Conservation (phyloP, 1,139 yeast species). For the Taphrina deformans region DNA sequence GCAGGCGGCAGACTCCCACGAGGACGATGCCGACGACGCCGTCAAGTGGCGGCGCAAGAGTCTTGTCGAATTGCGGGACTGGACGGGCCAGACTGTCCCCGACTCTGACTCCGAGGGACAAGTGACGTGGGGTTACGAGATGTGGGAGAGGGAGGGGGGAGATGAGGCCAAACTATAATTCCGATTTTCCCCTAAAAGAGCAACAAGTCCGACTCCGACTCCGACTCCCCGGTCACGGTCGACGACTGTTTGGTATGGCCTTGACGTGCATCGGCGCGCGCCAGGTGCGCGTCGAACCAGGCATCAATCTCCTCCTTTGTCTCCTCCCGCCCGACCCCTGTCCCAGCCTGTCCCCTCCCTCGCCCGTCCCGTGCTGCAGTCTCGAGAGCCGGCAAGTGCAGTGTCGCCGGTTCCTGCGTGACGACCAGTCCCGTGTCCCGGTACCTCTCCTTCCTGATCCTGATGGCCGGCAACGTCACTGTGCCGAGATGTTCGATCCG, state of each 20-base stretch:
- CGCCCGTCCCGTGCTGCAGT: background rate
- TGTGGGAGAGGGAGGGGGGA: constrained; percentile 31
- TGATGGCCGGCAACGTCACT: background rate
- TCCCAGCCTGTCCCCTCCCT: background rate
- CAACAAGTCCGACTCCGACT: background rate
- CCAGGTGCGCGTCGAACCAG: background rate
- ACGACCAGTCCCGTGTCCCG: background rate
- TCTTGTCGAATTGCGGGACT: background rate
- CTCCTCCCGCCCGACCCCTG: background rate
- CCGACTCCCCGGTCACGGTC: no score
- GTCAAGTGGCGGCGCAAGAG: background rate
- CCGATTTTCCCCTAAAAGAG: background rate
- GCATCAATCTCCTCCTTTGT: background rate
- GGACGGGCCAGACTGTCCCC: background rate
- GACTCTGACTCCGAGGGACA: constrained; percentile 1
- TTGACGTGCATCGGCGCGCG: no score
- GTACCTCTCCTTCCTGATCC: background rate
- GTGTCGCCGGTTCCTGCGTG: background rate
- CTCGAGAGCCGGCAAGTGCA: background rate
- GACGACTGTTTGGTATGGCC: no score
- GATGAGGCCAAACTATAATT: constrained; percentile 13
- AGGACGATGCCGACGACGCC: background rate
- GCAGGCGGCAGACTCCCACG: no score
- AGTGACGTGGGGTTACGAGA: constrained; percentile 18
- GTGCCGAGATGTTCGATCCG: background rate